These are phyloP conservation scores for Hylodesmum podocarpum DNA, from an alignment of 306 rosid species.

Conservation along the genomic window DNA sequence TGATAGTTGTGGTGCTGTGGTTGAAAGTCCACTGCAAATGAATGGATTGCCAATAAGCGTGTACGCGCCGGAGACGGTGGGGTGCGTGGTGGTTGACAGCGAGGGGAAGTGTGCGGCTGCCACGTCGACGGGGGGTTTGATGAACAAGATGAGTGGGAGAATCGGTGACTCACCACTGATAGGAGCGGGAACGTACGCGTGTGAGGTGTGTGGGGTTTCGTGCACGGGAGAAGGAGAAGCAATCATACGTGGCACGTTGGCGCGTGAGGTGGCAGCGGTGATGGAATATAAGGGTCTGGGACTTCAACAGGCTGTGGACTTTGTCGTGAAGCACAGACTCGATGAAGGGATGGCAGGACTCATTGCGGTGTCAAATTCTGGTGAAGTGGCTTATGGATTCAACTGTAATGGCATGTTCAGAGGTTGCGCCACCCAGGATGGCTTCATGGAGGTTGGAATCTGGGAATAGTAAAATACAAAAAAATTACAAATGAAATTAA, in stretches of 20 bases:
- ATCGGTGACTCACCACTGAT: constrained; percentile 91
- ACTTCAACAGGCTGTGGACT: constrained; percentile 78
- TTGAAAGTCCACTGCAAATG: constrained; percentile 67
- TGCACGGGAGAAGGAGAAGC: constrained; percentile 98
- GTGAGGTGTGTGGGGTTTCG: constrained; percentile 80
- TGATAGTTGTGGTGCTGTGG: constrained; percentile 56
- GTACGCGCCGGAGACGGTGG: constrained; percentile 93
- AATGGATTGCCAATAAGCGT: constrained; percentile 83
- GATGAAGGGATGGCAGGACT: constrained; percentile 89
- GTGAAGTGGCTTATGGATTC: constrained; percentile 87
- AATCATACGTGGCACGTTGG: constrained; percentile 85
- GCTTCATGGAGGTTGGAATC: constrained; percentile 89
- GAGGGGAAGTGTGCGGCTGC: constrained; percentile 79
- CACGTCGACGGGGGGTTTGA: constrained; percentile 88
- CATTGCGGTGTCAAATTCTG: constrained; percentile 70
- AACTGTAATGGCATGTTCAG: constrained; percentile 90
- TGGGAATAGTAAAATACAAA: constrained; percentile 43
- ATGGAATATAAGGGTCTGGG: constrained; percentile 91
- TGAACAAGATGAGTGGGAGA: constrained; percentile 80
- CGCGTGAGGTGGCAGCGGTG: constrained; percentile 90
- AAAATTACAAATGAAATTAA: too few relatives aligned
- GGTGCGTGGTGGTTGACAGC: constrained; percentile 87
- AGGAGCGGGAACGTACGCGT: constrained; percentile 91
- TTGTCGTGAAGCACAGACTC: constrained; percentile 68
- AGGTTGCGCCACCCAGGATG: constrained; percentile 75